phyloP scores from a whole-genome alignment of 129 eudicot genomes.

The Chrysanthemum lavandulifolium region DNA sequence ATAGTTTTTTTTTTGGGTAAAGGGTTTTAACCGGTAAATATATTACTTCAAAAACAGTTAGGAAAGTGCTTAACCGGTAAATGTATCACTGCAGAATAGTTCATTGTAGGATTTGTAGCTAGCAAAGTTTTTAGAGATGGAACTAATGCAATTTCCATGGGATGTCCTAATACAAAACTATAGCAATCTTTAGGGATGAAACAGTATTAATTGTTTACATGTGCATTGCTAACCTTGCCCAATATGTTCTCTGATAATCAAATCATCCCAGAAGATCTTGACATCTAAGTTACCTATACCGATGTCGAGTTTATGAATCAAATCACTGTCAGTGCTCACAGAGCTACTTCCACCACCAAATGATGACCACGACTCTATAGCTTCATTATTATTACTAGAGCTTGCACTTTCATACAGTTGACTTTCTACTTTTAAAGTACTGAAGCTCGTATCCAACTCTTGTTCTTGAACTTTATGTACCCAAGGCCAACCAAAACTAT shows the following conservation, averaged over 20 bases:
- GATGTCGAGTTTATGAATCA: conserved; percentile 43
- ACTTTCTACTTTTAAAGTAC: not conserved
- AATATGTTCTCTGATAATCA: conserved; percentile 64
- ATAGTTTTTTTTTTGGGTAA: too few species aligned
- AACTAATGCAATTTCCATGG: too few species aligned
- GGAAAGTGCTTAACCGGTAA: too few species aligned
- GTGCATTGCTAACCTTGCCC: conserved; percentile 54
- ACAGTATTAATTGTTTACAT: too few species aligned
- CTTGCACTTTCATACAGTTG: not conserved
- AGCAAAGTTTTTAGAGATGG: too few species aligned
- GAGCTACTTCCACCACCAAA: conserved; percentile 40
- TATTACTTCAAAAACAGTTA: too few species aligned
- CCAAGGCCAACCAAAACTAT: conserved; percentile 16
- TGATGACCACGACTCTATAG: conserved; percentile 16
- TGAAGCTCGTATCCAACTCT: not conserved
- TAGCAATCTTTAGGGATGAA: too few species aligned
- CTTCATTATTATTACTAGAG: conserved; percentile 2
- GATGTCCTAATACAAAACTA: too few species aligned
- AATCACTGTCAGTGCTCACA: conserved; percentile 48
- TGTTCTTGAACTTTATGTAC: conserved; percentile 10
- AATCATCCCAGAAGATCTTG: conserved; percentile 77
- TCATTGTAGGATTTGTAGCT: too few species aligned
- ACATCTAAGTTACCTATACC: conserved; percentile 42
- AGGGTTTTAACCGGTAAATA: too few species aligned
- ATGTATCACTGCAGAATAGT: too few species aligned